These are phyloP conservation scores for Blastomyces silverae DNA, from an alignment of 2,329 filamentous ascomycete species.

Conservation along the genomic window DNA sequence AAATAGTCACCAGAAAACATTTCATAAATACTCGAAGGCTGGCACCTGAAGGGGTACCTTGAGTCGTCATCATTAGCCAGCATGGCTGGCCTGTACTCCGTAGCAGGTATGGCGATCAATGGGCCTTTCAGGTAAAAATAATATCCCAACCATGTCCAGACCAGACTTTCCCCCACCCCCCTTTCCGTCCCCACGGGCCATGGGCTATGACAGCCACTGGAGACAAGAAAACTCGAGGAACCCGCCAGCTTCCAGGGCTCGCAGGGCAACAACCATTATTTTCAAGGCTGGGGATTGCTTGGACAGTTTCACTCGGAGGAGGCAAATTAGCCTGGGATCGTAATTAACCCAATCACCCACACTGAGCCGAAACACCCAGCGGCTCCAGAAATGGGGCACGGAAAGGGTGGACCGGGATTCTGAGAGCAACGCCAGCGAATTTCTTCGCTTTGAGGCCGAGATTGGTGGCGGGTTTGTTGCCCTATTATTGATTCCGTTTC, in stretches of 20 bases:
- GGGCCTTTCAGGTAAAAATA: too few species aligned
- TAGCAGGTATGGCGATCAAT: too few species aligned
- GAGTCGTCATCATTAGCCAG: neutral
- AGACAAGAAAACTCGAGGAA: neutral
- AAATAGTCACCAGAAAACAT: neutral
- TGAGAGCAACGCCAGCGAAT: neutral
- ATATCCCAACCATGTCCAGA: neutral
- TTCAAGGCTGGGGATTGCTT: neutral
- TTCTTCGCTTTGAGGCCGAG: neutral
- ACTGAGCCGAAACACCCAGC: neutral
- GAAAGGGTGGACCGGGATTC: neutral
- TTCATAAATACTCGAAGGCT: neutral
- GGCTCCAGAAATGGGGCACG: slow-evolving; percentile 1
- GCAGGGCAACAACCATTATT: neutral
- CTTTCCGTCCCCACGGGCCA: neutral
- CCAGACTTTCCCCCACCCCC: neutral
- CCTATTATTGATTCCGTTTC: neutral
- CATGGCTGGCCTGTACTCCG: too few species aligned
- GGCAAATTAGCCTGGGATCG: neutral
- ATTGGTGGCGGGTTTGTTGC: neutral
- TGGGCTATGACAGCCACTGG: neutral
- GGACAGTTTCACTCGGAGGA: neutral
- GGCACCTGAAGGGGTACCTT: neutral
- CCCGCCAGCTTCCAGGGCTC: neutral
- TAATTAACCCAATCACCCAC: neutral